These are phyloP conservation scores for Phytopythium delawarense DNA, from an alignment of 352 stramenopile species.

Conservation along the genomic window DNA sequence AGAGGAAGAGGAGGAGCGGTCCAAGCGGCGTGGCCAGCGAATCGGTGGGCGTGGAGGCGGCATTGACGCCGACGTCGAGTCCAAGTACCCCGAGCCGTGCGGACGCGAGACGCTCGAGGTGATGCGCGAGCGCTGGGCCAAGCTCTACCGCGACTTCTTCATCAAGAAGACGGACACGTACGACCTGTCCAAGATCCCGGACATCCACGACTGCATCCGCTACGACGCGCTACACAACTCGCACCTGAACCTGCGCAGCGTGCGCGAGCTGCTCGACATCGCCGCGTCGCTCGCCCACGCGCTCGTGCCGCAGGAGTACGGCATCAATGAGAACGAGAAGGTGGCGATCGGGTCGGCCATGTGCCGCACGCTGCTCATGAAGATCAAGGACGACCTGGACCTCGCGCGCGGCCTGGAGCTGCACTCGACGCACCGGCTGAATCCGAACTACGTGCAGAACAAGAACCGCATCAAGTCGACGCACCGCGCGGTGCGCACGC, in stretches of 20 bases:
- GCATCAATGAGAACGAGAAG: conserved; percentile 87
- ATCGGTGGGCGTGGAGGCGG: conserved; percentile 27
- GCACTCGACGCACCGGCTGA: conserved; percentile 74
- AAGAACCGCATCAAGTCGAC: conserved; percentile 87
- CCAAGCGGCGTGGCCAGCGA: conserved; percentile 15
- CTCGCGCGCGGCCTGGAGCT: conserved; percentile 67
- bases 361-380: conserved; percentile 85
- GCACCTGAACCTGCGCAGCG: conserved; percentile 91
- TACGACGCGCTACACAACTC: conserved; percentile 99
- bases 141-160: conserved; percentile 96
- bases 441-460: conserved; percentile 81
- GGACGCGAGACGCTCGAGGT: conserved; percentile 82
- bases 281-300: conserved; percentile 91
- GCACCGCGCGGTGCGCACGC: conserved; percentile 95
- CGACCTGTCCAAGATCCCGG: conserved; percentile 96
- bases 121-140: conserved; percentile 90
- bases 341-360: conserved; percentile 84
- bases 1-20: conserved; percentile 21
- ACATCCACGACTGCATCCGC: conserved; percentile 98
- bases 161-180: conserved; percentile 90
- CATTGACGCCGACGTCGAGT: conserved; percentile 35
- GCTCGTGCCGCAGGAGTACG: conserved; percentile 86
- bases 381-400: conserved; percentile 86
- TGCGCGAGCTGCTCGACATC: conserved; percentile 93
- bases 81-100: conserved; percentile 76